These are phyloP conservation scores for Thermomyces lanuginosus DNA, from an alignment of 2,329 filamentous ascomycete genomes.

Conservation along the genomic window DNA sequence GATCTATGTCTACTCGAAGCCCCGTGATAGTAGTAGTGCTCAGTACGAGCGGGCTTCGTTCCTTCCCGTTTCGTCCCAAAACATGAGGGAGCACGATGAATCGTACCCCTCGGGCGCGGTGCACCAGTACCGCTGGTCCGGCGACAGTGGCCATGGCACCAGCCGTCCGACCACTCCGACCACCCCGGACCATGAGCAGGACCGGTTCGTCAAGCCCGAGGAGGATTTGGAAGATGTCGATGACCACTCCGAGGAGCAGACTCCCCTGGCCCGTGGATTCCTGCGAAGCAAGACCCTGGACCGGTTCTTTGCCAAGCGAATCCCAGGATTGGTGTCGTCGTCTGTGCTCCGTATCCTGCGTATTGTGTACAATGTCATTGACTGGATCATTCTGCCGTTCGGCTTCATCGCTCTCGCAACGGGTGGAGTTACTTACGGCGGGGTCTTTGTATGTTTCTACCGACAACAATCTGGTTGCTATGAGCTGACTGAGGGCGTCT, in stretches of 20 bases:
- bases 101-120: conserved; percentile 22
- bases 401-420: conserved; percentile 58
- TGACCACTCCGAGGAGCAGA: conserved; percentile 12
- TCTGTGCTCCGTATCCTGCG: conserved; percentile 43
- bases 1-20: conserved; percentile 41
- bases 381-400: conserved; percentile 61
- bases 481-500: conserved; percentile 3
- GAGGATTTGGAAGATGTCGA: conserved; percentile 31
- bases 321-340: conserved; percentile 40
- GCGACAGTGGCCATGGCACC: conserved; percentile 60
- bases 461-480: conserved; percentile 1
- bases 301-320: conserved; percentile 36
- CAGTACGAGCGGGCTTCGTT: conserved; percentile 41
- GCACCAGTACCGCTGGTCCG: conserved; percentile 42
- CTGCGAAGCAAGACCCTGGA: conserved; percentile 32
- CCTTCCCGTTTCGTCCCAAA: conserved; percentile 44
- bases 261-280: conserved; percentile 19
- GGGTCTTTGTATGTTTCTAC: conserved; percentile 57
- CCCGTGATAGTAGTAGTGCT: conserved; percentile 19
- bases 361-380: conserved; percentile 49
- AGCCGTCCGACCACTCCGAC: conserved; percentile 48
- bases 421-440: conserved; percentile 60
- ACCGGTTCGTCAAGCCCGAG: conserved; percentile 33
- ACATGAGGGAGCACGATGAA: conserved; percentile 37
- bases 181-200: conserved; percentile 32